Base-by-base conservation (phyloP, 306 rosid species). In the Prunus mume region DNA sequence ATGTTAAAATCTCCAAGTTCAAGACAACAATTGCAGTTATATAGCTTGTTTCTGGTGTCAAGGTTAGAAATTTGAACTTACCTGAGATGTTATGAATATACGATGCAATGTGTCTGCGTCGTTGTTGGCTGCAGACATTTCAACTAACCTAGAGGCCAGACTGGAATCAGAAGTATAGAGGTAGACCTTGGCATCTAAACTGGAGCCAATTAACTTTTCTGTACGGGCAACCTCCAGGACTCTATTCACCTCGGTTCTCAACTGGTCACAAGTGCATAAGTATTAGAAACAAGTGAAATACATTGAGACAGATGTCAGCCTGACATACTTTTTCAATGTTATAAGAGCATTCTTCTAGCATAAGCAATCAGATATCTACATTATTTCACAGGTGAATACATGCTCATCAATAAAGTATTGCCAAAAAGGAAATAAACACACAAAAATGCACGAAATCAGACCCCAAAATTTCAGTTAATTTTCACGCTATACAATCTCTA, bases 31-130 rank as follows among this genome's bases (percentile, higher is more conserved):
- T 38, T 38, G 43, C 43, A 38, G 43, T 38, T 38, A 6, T 38
- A 38, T 38, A 38, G 43, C 8, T 52, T 54, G 24, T 54, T 17
- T 54, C 20, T 54, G 24, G 24, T 54, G 58, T 19, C 58, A 54
- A 54, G 3, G 54, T 49, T 6, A 54, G 10, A 51, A 24, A 58
- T 45, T 63, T 12, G 41, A 76, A 66, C 70, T 54, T 85, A 95
- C 99, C 97, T 95, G 97, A 80, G 99, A 95, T 32, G 97, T 92
- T 75, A 95, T 91, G 82, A 92, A 90, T 52, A 92, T 78, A 49
- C 90, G 85, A 47, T 86, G 88, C 83, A 95, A 66, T 46, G 92
- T 78, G 82, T 95, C 97, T 0, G 97, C 93, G 15, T 95, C 96
- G 24, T 80, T 85, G 73, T 77, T 71, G 76, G 91, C 83, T 73